These are phyloP conservation scores for Schizochytrium sp. DNA, from an alignment of 108 stramenopile species.

Conservation along the genomic window DNA sequence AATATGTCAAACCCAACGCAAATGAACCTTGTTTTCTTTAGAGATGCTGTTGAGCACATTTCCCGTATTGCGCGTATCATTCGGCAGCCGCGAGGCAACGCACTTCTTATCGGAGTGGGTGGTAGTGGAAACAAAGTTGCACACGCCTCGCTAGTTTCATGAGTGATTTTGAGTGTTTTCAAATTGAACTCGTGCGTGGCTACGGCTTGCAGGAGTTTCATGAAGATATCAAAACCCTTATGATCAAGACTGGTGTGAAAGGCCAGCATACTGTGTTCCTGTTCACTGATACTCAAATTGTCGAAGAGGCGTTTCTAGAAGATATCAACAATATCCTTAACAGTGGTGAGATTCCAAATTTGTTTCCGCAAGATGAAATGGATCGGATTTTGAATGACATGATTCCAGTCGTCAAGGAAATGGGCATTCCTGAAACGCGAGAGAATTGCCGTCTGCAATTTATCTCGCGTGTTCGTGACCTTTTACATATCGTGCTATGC, in stretches of 20 bases:
- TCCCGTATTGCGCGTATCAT: slow-evolving; percentile 75
- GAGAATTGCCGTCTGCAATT: slow-evolving; percentile 75
- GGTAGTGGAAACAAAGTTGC: slow-evolving; percentile 77
- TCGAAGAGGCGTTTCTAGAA: slow-evolving; percentile 80
- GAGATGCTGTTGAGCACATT: slow-evolving; percentile 76
- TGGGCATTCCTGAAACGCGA: slow-evolving; percentile 77
- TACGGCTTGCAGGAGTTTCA: slow-evolving; percentile 78
- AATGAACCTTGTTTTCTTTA: slow-evolving; percentile 81
- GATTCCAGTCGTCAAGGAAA: slow-evolving; percentile 73
- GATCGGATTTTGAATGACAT: slow-evolving; percentile 74
- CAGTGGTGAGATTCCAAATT: slow-evolving; percentile 79
- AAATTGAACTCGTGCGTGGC: slow-evolving; percentile 78
- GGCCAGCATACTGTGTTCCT: slow-evolving; percentile 74
- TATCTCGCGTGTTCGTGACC: slow-evolving; percentile 75
- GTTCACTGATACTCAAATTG: slow-evolving; percentile 81
- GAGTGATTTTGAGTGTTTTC: slow-evolving; percentile 71
- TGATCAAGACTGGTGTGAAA: slow-evolving; percentile 76
- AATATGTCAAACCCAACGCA: slow-evolving; percentile 74
- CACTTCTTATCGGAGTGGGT: slow-evolving; percentile 81
- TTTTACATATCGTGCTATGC: slow-evolving; percentile 77
- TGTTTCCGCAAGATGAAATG: slow-evolving; percentile 76
- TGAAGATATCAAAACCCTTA: slow-evolving; percentile 80
- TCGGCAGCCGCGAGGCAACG: slow-evolving; percentile 80
- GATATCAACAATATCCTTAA: slow-evolving; percentile 82
- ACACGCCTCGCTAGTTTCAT: slow-evolving; percentile 76